phyloP scores from a whole-genome alignment of 1,284 basidiomycete genomes.

The Trichosporon inkin region DNA sequence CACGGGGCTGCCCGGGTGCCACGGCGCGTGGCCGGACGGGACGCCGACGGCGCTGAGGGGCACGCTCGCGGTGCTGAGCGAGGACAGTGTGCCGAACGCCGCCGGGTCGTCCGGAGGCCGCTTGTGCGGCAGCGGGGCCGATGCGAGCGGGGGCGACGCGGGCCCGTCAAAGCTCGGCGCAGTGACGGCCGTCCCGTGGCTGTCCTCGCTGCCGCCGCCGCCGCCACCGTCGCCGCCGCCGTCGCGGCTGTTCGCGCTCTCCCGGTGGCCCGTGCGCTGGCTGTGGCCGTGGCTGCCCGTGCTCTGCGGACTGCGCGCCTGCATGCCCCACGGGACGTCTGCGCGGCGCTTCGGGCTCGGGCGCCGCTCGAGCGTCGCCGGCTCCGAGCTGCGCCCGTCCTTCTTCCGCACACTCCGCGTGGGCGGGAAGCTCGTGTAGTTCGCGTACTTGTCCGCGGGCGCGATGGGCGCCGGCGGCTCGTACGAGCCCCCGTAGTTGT shows the following conservation, averaged over 20 bases:
- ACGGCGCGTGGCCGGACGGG: neutral
- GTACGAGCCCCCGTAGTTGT: neutral
- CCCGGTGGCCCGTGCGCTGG: too few relatives aligned
- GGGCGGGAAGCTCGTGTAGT: neutral
- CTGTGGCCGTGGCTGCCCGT: too few relatives aligned
- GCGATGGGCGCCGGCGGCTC: neutral
- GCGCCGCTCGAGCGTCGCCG: neutral
- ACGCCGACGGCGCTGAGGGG: slow-evolving; percentile 4
- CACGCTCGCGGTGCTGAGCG: neutral
- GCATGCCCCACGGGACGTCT: neutral
- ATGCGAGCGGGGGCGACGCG: too few relatives aligned
- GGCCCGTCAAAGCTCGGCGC: too few relatives aligned
- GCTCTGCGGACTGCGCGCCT: neutral
- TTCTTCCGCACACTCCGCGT: neutral
- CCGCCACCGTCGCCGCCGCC: too few relatives aligned
- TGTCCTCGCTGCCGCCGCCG: too few relatives aligned
- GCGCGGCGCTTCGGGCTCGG: neutral
- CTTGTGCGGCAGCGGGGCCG: too few relatives aligned
- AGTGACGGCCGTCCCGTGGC: too few relatives aligned
- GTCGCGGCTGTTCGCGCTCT: too few relatives aligned
- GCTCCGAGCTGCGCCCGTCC: neutral
- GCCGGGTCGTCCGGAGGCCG: neutral
- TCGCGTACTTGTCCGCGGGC: neutral
- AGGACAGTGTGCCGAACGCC: neutral
- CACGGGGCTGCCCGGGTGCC: neutral